These are phyloP conservation scores for Pseudofabraea citricarpa DNA, from an alignment of 2,329 filamentous ascomycete species.

Conservation along the genomic window DNA sequence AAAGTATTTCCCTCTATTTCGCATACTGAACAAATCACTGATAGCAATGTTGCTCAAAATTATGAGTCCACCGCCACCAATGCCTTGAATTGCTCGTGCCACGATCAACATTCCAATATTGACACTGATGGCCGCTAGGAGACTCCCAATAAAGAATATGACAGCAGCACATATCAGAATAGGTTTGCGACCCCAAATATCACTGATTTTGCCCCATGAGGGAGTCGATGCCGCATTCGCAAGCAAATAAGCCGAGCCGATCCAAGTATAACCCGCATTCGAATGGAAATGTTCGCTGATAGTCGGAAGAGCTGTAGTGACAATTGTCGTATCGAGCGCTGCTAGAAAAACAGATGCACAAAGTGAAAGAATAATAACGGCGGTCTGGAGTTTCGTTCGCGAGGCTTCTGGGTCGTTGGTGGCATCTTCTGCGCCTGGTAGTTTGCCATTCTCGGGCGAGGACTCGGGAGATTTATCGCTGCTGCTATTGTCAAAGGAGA, in stretches of 20 bases:
- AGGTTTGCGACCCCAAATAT: constrained; percentile 54
- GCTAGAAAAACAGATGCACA: constrained; percentile 28
- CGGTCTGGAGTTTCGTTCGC: constrained; percentile 25
- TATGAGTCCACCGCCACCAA: constrained; percentile 46
- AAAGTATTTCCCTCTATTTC: constrained; percentile 44
- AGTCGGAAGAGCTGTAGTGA: constrained; percentile 57
- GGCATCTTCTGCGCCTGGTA: neutral
- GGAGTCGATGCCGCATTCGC: constrained; percentile 63
- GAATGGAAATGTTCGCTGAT: constrained; percentile 50
- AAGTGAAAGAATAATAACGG: constrained; percentile 27
- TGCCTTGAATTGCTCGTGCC: constrained; percentile 42
- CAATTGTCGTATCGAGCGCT: constrained; percentile 42
- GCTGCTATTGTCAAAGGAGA: too few relatives aligned
- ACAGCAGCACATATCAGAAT: constrained; percentile 42
- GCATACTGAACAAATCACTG: constrained; percentile 47
- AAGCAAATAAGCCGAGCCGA: constrained; percentile 69
- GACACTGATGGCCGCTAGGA: constrained; percentile 42
- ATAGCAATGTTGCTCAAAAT: constrained; percentile 50
- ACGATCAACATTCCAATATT: constrained; percentile 43
- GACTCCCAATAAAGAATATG: constrained; percentile 47
- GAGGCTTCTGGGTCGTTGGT: constrained; percentile 19
- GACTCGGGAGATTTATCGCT: too few relatives aligned
- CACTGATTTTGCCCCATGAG: constrained; percentile 57
- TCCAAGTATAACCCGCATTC: constrained; percentile 61
- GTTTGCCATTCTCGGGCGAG: neutral